These are phyloP conservation scores for Penicillium lagena DNA, from an alignment of 495 filamentous ascomycete genomes.

Conservation along the genomic window DNA sequence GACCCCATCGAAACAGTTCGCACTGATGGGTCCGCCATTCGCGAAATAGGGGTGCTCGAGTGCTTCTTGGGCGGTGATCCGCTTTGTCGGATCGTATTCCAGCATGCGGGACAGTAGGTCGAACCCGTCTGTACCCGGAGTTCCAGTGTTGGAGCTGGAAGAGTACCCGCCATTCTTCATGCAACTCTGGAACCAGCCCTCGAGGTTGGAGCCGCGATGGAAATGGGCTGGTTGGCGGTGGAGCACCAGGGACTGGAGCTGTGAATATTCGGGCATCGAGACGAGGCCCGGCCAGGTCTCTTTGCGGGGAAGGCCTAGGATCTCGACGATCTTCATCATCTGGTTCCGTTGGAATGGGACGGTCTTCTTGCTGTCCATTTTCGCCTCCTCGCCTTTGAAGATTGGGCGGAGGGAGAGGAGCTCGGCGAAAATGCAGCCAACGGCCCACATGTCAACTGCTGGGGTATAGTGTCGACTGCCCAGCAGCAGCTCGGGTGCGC, in stretches of 20 bases:
- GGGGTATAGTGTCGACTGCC: constrained; percentile 92
- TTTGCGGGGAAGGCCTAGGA: constrained; percentile 84
- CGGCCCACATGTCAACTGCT: constrained; percentile 94
- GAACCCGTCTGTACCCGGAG: constrained; percentile 70
- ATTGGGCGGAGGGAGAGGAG: constrained; percentile 86
- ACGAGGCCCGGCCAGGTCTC: constrained; percentile 80
- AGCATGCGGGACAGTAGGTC: constrained; percentile 74
- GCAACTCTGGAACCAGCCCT: constrained; percentile 59
- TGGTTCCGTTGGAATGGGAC: constrained; percentile 97
- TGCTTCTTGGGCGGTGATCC: constrained; percentile 78
- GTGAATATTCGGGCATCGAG: constrained; percentile 73
- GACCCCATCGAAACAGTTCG: constrained; percentile 87
- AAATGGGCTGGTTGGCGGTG: constrained; percentile 33
- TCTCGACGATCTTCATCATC: constrained; percentile 97
- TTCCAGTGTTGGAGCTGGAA: constrained; percentile 36
- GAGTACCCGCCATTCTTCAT: constrained; percentile 55
- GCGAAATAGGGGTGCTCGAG: constrained; percentile 84
- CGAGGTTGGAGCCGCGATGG: constrained; percentile 46
- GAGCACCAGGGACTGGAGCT: constrained; percentile 59
- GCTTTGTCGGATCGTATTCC: constrained; percentile 87
- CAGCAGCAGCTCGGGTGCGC: constrained; percentile 87
- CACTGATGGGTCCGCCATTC: constrained; percentile 53
- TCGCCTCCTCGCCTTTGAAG: constrained; percentile 98
- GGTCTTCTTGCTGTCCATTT: constrained; percentile 96
- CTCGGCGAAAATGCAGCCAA: constrained; percentile 97